phyloP scores from a whole-genome alignment of 768 basidiomycete species.

The Nevesoporus exiguus region DNA sequence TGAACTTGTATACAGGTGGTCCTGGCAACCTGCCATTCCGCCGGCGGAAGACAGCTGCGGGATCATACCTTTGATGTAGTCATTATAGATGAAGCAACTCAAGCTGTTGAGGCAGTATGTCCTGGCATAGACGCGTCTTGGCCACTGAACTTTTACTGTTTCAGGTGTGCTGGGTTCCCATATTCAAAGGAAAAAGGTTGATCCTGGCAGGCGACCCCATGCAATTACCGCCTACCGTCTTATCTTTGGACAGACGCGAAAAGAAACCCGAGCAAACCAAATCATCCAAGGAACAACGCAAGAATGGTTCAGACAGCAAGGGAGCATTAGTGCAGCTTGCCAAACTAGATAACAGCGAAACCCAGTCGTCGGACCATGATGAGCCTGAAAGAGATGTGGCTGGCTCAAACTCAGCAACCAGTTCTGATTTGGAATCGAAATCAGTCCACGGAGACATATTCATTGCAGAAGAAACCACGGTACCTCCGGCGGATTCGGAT shows the following conservation, averaged over 20 bases:
- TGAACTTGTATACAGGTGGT: constrained; percentile 53
- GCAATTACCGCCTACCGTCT: constrained; percentile 92
- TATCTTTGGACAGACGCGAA: constrained; percentile 55
- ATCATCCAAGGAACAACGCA: neutral
- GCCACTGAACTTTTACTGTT: neutral
- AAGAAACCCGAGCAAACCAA: constrained; percentile 24
- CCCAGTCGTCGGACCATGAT: neutral
- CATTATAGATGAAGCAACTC: constrained; percentile 97
- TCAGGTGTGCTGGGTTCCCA: constrained; percentile 82
- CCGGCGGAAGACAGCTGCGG: constrained; percentile 79
- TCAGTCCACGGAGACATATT: constrained; percentile 19
- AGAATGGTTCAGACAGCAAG: neutral
- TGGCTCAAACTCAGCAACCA: constrained; percentile 7
- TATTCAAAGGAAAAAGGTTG: constrained; percentile 86
- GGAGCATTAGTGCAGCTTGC: neutral
- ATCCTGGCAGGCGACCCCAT: constrained; percentile 93
- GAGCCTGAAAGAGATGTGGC: neutral
- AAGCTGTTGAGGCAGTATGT: constrained; percentile 88
- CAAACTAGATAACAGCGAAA: neutral
- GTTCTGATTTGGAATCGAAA: constrained; percentile 18
- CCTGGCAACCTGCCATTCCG: constrained; percentile 90
- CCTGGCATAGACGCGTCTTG: neutral
- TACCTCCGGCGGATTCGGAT: neutral
- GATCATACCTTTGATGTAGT: constrained; percentile 85
- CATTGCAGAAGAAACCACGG: constrained; percentile 18